Percentiles rank a stretch among this genome's conserved stretches.
phyloP scores from a whole-genome alignment of 805 yeast genomes.

The Komagataella ulmi region DNA sequence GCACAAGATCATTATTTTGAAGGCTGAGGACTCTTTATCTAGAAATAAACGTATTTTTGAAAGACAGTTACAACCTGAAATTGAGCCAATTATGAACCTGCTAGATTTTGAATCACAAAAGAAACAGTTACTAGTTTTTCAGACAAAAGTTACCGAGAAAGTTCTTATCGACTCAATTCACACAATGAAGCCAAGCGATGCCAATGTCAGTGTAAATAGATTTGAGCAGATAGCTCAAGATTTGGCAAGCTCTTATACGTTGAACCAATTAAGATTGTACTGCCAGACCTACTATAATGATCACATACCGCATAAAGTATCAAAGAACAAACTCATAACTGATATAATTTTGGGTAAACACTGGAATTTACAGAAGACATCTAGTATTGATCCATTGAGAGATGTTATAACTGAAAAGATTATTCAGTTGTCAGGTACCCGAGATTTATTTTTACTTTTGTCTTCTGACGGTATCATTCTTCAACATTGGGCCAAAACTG shows the following conservation, averaged over 20 bases:
- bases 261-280: slow-evolving; percentile 12
- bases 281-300: slow-evolving; percentile 3
- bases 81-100: slow-evolving; percentile 6
- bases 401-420: slow-evolving; percentile 10
- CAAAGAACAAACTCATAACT: slow-evolving; percentile 10
- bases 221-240: slow-evolving; percentile 10
- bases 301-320: not conserved
- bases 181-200: slow-evolving; percentile 12
- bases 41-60: not conserved
- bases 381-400: slow-evolving; percentile 5
- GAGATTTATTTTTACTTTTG: slow-evolving; percentile 18
- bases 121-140: slow-evolving; percentile 15
- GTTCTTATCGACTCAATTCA: slow-evolving; percentile 14
- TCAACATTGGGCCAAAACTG: slow-evolving; percentile 20
- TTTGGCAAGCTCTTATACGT: slow-evolving; percentile 9
- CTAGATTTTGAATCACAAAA: slow-evolving; percentile 16
- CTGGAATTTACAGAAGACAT: slow-evolving; percentile 11
- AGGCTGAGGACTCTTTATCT: not conserved
- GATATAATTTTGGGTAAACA: slow-evolving; percentile 8
- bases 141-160: slow-evolving; percentile 10
- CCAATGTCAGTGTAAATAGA: slow-evolving; percentile 8
- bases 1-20: not conserved
- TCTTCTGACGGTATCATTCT: slow-evolving; percentile 17
- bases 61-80: not conserved
- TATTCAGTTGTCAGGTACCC: slow-evolving; percentile 13